Percentiles rank a stretch among this genome's conserved stretches.
These are phyloP conservation scores for Ormosia emarginata DNA, from an alignment of 306 rosid species.

Conservation along the genomic window DNA sequence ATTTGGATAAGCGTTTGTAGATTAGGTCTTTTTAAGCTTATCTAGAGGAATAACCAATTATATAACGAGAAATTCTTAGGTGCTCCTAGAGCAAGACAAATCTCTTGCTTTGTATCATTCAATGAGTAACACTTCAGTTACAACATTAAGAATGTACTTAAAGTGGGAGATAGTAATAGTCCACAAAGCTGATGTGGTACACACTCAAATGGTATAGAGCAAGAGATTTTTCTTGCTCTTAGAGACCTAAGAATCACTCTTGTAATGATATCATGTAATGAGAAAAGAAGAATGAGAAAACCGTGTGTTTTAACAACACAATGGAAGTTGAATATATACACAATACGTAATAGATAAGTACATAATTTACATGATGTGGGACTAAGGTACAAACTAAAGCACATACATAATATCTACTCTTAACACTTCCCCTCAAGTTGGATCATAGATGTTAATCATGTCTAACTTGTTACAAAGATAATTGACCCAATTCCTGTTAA, in stretches of 20 bases:
- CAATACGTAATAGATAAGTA: no score
- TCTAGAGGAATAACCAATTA: not conserved
- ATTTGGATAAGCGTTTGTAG: not conserved
- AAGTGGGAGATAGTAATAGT: not conserved
- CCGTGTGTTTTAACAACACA: no score
- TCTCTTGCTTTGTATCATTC: not conserved
- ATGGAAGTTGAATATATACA: no score
- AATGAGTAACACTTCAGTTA: not conserved
- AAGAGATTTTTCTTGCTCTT: not conserved
- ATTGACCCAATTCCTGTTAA: no score
- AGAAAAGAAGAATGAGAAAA: no score
- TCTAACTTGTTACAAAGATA: no score
- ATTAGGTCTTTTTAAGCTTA: constrained; percentile 13
- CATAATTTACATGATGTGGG: no score
- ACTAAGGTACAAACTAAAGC: no score
- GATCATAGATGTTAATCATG: no score
- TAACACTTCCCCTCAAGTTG: no score
- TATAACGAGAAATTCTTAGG: not conserved
- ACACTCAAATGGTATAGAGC: not conserved
- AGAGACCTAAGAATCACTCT: not conserved
- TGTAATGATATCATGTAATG: no score
- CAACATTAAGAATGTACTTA: not conserved
- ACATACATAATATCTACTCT: no score
- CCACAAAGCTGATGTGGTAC: not conserved
- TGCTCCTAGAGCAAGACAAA: not conserved